These are phyloP conservation scores for Penicillium frequentans DNA, from an alignment of 2,329 filamentous ascomycete species.

Conservation along the genomic window DNA sequence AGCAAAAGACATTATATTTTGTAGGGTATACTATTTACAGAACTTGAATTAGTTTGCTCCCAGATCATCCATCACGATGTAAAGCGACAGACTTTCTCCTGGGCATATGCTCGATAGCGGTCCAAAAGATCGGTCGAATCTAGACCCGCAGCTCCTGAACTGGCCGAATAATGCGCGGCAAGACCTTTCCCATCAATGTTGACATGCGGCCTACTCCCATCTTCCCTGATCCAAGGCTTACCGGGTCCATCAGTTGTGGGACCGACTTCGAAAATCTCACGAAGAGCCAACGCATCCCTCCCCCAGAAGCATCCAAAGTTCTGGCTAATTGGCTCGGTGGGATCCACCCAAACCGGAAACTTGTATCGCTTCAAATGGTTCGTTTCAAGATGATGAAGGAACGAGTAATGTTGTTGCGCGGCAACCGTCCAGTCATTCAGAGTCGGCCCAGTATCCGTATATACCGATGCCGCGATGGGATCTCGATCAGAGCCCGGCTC, in stretches of 20 bases:
- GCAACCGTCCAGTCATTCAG: slow-evolving; percentile 54
- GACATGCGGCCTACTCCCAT: slow-evolving; percentile 27
- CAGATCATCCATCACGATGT: not conserved
- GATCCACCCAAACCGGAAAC: slow-evolving; percentile 49
- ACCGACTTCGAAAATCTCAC: slow-evolving; percentile 43
- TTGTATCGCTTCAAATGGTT: slow-evolving; percentile 49
- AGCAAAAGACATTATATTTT: not conserved
- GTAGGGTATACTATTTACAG: not conserved
- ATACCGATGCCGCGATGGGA: slow-evolving; percentile 52
- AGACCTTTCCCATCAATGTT: slow-evolving; percentile 57
- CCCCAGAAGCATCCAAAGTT: slow-evolving; percentile 58
- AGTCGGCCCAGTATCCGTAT: slow-evolving; percentile 46
- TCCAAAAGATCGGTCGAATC: slow-evolving; percentile 56
- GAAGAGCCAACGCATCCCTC: slow-evolving; percentile 51
- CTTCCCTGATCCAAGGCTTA: slow-evolving; percentile 39
- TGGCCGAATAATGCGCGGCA: slow-evolving; percentile 56
- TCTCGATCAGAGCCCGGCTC: slow-evolving; percentile 40
- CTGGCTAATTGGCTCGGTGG: slow-evolving; percentile 53
- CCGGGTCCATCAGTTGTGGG: slow-evolving; percentile 37
- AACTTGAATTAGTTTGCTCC: not conserved
- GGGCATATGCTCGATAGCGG: slow-evolving; percentile 55
- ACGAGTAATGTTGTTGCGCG: slow-evolving; percentile 46
- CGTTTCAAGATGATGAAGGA: slow-evolving; percentile 53
- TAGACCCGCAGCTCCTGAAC: slow-evolving; percentile 41
- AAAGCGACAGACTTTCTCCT: slow-evolving; percentile 50